phyloP scores from a whole-genome alignment of 345 rosid genomes.

The Isatis tinctoria region DNA sequence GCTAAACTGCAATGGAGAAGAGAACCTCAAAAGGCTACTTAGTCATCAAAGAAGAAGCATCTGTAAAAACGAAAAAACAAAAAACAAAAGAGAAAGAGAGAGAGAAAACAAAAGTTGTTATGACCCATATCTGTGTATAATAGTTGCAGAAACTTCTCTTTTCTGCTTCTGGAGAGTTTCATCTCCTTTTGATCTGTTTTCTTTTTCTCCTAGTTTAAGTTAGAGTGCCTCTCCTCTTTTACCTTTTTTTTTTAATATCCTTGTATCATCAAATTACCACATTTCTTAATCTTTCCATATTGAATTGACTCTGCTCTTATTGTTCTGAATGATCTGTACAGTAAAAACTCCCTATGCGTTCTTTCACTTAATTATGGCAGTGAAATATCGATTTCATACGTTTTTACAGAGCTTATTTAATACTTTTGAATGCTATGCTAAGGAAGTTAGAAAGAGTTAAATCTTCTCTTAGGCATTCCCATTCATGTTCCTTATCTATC shows the following conservation, averaged over 20 bases:
- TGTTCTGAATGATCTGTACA: neutral
- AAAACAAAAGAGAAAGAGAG: neutral
- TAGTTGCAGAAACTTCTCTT: conserved; percentile 28
- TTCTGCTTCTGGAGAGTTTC: conserved; percentile 19
- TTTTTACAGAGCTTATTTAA: neutral
- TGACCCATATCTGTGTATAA: conserved; percentile 28
- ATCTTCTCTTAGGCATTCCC: conserved; percentile 12
- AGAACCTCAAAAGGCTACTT: conserved; percentile 20
- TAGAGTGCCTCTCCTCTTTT: conserved; percentile 24
- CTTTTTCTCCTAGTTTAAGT: conserved; percentile 1
- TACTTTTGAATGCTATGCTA: neutral
- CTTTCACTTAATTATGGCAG: neutral
- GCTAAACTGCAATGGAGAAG: conserved; percentile 16
- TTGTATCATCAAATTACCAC: conserved; percentile 16
- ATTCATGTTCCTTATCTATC: conserved; percentile 41
- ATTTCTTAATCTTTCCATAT: conserved; percentile 14
- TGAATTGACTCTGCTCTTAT: neutral
- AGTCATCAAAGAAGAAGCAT: conserved; percentile 28
- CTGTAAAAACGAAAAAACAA: conserved; percentile 4
- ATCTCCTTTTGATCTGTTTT: conserved; percentile 15
- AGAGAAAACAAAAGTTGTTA: conserved; percentile 15
- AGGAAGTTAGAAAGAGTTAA: neutral
- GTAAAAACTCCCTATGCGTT: neutral
- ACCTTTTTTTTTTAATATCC: neutral
- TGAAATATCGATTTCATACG: neutral